phyloP scores from a whole-genome alignment of 495 filamentous ascomycete genomes.

The Bombardia bombarda region DNA sequence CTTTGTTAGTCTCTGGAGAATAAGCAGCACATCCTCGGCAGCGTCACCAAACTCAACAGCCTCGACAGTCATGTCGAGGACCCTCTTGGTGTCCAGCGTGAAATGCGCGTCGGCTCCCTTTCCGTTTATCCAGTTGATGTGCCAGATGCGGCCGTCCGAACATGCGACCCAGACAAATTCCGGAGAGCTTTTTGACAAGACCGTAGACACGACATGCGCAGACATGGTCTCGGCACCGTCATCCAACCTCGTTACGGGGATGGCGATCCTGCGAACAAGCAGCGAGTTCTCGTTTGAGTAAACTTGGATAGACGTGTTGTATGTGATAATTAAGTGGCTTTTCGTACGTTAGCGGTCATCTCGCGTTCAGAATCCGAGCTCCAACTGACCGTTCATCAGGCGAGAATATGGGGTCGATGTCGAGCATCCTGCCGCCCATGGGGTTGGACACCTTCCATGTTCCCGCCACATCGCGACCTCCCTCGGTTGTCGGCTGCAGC shows the following conservation, averaged over 20 bases:
- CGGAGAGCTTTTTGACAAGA: slow-evolving; percentile 48
- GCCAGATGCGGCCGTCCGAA: slow-evolving; percentile 53
- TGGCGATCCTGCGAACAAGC: slow-evolving; percentile 54
- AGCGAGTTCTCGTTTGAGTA: slow-evolving; percentile 77
- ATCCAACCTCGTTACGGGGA: slow-evolving; percentile 21
- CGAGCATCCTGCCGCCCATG: slow-evolving; percentile 59
- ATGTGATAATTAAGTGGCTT: slow-evolving; percentile 61
- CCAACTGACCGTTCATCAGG: slow-evolving; percentile 73
- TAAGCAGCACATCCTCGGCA: slow-evolving; percentile 36
- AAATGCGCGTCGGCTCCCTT: slow-evolving; percentile 32
- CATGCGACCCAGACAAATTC: slow-evolving; percentile 65
- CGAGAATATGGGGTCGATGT: slow-evolving; percentile 73
- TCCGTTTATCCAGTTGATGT: slow-evolving; percentile 70
- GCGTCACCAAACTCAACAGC: slow-evolving; percentile 26
- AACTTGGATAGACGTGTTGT: slow-evolving; percentile 60
- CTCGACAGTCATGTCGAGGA: slow-evolving; percentile 38
- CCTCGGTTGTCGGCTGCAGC: not conserved
- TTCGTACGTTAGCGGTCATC: no score
- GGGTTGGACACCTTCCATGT: slow-evolving; percentile 53
- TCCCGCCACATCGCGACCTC: not conserved
- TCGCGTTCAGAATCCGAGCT: no score
- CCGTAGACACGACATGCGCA: slow-evolving; percentile 44
- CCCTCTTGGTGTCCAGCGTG: slow-evolving; percentile 26
- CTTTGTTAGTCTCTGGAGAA: slow-evolving; percentile 22
- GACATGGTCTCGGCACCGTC: slow-evolving; percentile 10